Evolutionary conservation across 2,329 filamentous ascomycete genomes (phyloP), one percentile per base, ranked within the genome.

Genomic region (Bipolaris victoriae): DNA sequence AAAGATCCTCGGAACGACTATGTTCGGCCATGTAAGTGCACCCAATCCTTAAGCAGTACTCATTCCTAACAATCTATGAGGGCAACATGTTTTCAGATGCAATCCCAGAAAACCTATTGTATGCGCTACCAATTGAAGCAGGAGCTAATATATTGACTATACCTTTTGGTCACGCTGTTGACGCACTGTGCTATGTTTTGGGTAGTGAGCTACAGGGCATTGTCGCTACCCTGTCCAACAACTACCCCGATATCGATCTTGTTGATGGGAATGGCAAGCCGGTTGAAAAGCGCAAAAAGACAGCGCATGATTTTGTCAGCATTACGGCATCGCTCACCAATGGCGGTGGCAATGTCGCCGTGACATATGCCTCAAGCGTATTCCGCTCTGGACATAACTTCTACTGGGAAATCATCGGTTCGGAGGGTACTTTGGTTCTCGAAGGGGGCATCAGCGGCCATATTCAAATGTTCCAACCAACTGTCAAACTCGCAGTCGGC

Each of bases 61-160:
- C 4, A 37, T 15, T 9, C 3, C 41, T 62, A 29, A 61, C 5
- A n/a, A 29, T 2, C 3, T 36, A 16, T 16, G 44, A 72, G 51
- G 68, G 66, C 2, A 31, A 51, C 13, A 62, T 75, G 3, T 68
- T 67, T 7, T 68, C 70, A 3, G 55, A 64, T 2, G 55, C 57
- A 1, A 43, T 67, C 0, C 29, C 35, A 1, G 57, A 68, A 15
- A 33, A 46, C 7, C 63, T 83, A 29, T 67, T 74, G 26, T 88
- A 86, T 56, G 83, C 84, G 40, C 68, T 80, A 0, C 74, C 84
- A 5, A 73, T 79, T 10, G 74, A 78, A 7, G 65, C 85, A 3
- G 78, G 78, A 0, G 79, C 75, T 2, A 81, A 80, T 33, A 37
- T 78, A 35, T 53, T 80, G 33, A 78, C 77, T 0, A 77, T 80